phyloP scores from a whole-genome alignment of 805 yeast species.

The Lachancea meyersii region DNA sequence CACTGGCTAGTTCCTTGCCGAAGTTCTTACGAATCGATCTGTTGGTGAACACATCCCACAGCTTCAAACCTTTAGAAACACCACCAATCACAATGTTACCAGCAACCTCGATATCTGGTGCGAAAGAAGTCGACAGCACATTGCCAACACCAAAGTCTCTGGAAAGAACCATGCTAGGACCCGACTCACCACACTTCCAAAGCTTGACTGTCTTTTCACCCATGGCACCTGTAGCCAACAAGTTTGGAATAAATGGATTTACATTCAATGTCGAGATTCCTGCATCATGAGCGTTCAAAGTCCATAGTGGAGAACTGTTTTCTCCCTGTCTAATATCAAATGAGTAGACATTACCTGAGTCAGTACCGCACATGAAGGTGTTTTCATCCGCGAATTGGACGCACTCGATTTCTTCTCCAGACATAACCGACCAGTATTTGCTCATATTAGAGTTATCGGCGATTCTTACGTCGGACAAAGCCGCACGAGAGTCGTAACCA shows the following conservation, averaged over 20 bases:
- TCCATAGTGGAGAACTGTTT: slow-evolving; percentile 74
- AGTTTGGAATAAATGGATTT: slow-evolving; percentile 59
- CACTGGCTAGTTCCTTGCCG: slow-evolving; percentile 46
- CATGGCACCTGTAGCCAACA: slow-evolving; percentile 84
- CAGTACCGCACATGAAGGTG: slow-evolving; percentile 80
- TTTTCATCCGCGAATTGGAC: slow-evolving; percentile 62
- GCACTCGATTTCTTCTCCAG: slow-evolving; percentile 79
- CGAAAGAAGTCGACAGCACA: slow-evolving; percentile 75
- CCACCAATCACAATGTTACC: slow-evolving; percentile 88
- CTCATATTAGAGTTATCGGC: slow-evolving; percentile 54
- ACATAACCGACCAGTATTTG: slow-evolving; percentile 54
- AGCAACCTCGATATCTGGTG: slow-evolving; percentile 78
- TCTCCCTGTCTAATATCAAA: slow-evolving; percentile 68
- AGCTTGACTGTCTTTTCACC: slow-evolving; percentile 80
- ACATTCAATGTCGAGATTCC: slow-evolving; percentile 80
- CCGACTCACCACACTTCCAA: slow-evolving; percentile 59
- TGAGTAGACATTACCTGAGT: slow-evolving; percentile 80
- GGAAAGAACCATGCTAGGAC: slow-evolving; percentile 82
- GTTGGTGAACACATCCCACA: slow-evolving; percentile 90
- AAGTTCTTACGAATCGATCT: slow-evolving; percentile 67
- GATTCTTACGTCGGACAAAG: slow-evolving; percentile 79
- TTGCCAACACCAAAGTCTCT: slow-evolving; percentile 94
- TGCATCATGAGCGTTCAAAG: slow-evolving; percentile 93
- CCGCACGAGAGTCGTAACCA: slow-evolving; percentile 83
- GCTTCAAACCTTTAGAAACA: slow-evolving; percentile 70